Conservation (phyloP, 1,284 basidiomycete species). For the Sanghuangporus weigelae region DNA sequence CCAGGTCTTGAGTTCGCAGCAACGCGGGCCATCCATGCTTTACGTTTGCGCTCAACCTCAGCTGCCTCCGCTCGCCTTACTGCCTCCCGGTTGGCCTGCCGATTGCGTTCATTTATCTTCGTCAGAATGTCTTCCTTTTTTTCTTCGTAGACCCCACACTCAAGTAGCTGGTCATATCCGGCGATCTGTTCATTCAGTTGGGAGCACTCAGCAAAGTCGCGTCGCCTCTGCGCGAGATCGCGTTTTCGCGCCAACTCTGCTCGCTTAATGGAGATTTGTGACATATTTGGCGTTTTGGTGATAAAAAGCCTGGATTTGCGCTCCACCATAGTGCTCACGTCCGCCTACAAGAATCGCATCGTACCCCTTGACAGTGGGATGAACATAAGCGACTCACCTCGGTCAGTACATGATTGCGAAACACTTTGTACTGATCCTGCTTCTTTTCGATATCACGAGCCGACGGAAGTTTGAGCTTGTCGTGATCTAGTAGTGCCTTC, state of each 20-base stretch:
- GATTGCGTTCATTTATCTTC: constrained; percentile 85
- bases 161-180: constrained; percentile 36
- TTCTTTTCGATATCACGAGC: constrained; percentile 64
- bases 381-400: constrained; percentile 47
- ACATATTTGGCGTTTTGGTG: constrained; percentile 35
- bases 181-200: constrained; percentile 59
- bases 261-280: constrained; percentile 49
- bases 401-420: constrained; percentile 60
- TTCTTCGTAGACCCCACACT: constrained; percentile 24
- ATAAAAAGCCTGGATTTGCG: constrained; percentile 46
- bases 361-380: not conserved
- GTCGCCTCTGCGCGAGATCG: constrained; percentile 65
- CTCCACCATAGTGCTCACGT: constrained; percentile 68
- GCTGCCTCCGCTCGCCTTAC: constrained; percentile 72
- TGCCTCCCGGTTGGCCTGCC: constrained; percentile 73
- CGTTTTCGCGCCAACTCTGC: constrained; percentile 61
- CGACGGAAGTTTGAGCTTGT: constrained; percentile 62
- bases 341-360: constrained; percentile 36
- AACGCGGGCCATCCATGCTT: constrained; percentile 41
- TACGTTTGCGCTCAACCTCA: constrained; percentile 62
- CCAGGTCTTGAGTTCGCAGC: constrained; percentile 36
- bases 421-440: constrained; percentile 50
- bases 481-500: constrained; percentile 39
- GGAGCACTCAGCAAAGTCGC: constrained; percentile 56
- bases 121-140: constrained; percentile 55